These are phyloP conservation scores for Dactylellina drechsleri DNA, from an alignment of 2,329 filamentous ascomycete genomes.

Conservation along the genomic window DNA sequence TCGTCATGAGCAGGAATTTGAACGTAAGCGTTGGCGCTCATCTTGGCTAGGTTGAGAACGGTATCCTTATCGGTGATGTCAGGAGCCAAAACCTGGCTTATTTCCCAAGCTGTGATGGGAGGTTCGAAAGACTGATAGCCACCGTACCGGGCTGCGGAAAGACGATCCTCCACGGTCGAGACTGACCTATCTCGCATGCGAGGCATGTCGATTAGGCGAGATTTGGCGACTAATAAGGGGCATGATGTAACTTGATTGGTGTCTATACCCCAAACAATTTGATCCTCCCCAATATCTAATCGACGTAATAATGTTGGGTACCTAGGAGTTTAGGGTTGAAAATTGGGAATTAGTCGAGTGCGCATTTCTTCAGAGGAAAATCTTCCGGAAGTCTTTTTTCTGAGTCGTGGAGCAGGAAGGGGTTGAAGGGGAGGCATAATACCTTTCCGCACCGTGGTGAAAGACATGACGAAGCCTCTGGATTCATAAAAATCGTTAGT, in stretches of 20 bases:
- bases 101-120: conserved; percentile 73
- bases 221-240: conserved; percentile 70
- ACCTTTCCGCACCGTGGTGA: conserved; percentile 78
- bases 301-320: conserved; percentile 81
- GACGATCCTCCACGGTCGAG: conserved; percentile 79
- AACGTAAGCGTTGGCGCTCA: conserved; percentile 91
- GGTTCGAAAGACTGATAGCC: conserved; percentile 74
- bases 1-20: conserved; percentile 75
- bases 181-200: conserved; percentile 81
- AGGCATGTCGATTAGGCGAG: conserved; percentile 76
- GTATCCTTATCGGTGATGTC: conserved; percentile 87
- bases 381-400: too few species aligned
- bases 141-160: conserved; percentile 75
- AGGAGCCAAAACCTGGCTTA: conserved; percentile 80
- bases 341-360: neutral
- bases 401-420: conserved; percentile 4
- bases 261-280: conserved; percentile 72
- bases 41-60: conserved; percentile 82
- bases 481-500: conserved; percentile 24
- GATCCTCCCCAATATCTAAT: conserved; percentile 74
- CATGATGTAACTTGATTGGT: conserved; percentile 68
- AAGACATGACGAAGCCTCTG: conserved; percentile 80
- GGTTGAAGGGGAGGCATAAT: conserved; percentile 61
- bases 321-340: conserved; percentile 57
- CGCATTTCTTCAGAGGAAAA: neutral